Base-by-base conservation (phyloP, 345 rosid species). In the Syzygium jambos region DNA sequence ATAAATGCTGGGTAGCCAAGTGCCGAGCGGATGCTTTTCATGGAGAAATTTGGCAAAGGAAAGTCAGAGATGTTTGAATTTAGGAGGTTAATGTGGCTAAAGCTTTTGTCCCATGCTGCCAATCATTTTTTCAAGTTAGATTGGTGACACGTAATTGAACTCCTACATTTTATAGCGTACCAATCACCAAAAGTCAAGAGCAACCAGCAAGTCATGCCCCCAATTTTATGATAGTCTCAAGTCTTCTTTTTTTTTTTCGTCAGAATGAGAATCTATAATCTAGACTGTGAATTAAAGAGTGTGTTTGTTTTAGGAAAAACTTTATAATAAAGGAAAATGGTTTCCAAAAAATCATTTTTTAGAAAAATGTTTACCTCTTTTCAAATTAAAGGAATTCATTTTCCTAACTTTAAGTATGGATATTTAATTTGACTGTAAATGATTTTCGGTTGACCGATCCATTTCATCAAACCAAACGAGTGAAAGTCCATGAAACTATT, bases 291-390 rank as follows among this genome's bases (percentile, higher is more conserved):
- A 6, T 73, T 34, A 15, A 68, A 68, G 13, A 22, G 9, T 30
- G 43, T 8, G 78, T 30, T 34, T 68, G 46, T 68, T 68, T 68
- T 9, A 2, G 1, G 12, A 21, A 68, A 68, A 68, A 16, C 3
- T 15, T 30, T 65, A 65, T 34, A 43, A 30, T 17, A 30, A 4
- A 8, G 13, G 23, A 5, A 63, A 23, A 57, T 57, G 29, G 4
- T 57, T 57, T 57, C 2, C 29, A 0, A 57, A 63, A 15, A 29
- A 0, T 63, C 9, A 7, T 16, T 30, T 8, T 16, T 34, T 2
- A 1, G 1, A 0, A 30, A 68, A 34, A 1, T 68, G 3, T 34
- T 68, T 30, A 0, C 5, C 12, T 3, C 19, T 73, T 56, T 21
- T 34, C 13, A 68, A 1, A 7, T 68, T 68, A 21, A 21, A 22